Evolutionary conservation across 2,329 filamentous ascomycete species (phyloP).

Genomic region (Leptographium galeiforme): DNA sequence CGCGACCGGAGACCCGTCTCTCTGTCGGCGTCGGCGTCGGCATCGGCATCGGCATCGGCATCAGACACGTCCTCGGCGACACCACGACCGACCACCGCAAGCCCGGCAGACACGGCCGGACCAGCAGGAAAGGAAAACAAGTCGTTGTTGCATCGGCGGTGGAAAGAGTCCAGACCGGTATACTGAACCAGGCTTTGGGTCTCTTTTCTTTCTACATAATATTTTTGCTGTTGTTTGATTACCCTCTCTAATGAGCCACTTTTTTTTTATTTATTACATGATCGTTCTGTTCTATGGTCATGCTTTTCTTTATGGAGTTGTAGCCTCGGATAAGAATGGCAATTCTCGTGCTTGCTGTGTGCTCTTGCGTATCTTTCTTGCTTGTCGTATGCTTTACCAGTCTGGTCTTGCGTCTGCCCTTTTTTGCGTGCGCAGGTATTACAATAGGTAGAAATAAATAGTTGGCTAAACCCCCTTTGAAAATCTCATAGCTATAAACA

Average conservation of each 20-base stretch:
- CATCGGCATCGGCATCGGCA: neutral
- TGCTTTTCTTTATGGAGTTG: neutral
- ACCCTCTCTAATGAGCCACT: neutral
- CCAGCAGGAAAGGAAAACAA: constrained; percentile 20
- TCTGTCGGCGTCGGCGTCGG: neutral
- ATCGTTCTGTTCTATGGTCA: neutral
- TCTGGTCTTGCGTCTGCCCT: too few species aligned
- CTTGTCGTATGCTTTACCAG: too few species aligned
- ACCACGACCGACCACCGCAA: constrained; percentile 21
- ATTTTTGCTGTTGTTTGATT: neutral
- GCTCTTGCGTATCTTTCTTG: too few species aligned
- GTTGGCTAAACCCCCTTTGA: neutral
- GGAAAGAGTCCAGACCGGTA: constrained; percentile 24
- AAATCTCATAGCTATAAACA: neutral
- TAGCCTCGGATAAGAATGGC: too few species aligned
- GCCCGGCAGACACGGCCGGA: neutral
- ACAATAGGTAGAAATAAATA: neutral
- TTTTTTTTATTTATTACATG: neutral
- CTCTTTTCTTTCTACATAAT: neutral
- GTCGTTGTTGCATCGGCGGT: constrained; percentile 21
- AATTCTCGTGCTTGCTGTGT: too few species aligned
- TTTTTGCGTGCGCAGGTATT: neutral
- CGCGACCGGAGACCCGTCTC: neutral
- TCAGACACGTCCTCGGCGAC: constrained; percentile 9
- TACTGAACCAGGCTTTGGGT: constrained; percentile 14